A percentile compares a stretch with the other conserved stretches of the same genome.
phyloP scores from a whole-genome alignment of 768 basidiomycete species.

The Cantharellus cinnabarinus region DNA sequence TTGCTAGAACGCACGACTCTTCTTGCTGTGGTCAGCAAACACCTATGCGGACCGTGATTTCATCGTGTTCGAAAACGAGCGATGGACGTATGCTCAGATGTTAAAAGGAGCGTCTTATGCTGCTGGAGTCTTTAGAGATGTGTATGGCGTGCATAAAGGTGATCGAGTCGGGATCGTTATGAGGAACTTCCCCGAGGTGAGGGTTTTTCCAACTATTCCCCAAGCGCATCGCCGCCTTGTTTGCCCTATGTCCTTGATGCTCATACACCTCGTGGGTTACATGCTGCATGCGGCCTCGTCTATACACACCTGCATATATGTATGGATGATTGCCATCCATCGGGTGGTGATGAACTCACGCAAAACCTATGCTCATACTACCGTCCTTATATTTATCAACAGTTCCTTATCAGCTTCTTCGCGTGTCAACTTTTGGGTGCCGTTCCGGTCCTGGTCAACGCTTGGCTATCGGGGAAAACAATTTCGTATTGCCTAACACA shows the following conservation, averaged over 20 bases:
- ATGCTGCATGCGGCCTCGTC: too few species aligned
- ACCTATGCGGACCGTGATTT: conserved; percentile 27
- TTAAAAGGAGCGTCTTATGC: conserved; percentile 24
- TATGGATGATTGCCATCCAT: too few species aligned
- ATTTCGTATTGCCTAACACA: conserved; percentile 33
- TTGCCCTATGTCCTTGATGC: too few species aligned
- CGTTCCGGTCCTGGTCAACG: conserved; percentile 32
- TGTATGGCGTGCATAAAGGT: conserved; percentile 31
- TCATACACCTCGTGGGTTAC: too few species aligned
- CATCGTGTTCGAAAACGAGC: conserved; percentile 33
- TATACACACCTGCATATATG: too few species aligned
- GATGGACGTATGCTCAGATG: conserved; percentile 28
- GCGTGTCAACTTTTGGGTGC: conserved; percentile 45
- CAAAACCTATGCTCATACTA: too few species aligned
- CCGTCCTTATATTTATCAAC: too few species aligned
- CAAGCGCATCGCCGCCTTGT: too few species aligned
- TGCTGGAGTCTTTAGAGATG: conserved; percentile 25
- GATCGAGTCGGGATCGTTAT: conserved; percentile 37
- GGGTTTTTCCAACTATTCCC: background rate
- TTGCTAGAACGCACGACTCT: conserved; percentile 9
- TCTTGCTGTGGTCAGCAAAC: conserved; percentile 27
- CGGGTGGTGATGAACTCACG: too few species aligned
- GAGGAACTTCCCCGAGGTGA: conserved; percentile 34
- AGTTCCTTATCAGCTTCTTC: conserved; percentile 27
- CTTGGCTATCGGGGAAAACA: conserved; percentile 26